Evolutionary conservation across 2,329 filamentous ascomycete species (phyloP), one percentile per base, ranked within the genome.

Genomic region (Shiraia sp.): DNA sequence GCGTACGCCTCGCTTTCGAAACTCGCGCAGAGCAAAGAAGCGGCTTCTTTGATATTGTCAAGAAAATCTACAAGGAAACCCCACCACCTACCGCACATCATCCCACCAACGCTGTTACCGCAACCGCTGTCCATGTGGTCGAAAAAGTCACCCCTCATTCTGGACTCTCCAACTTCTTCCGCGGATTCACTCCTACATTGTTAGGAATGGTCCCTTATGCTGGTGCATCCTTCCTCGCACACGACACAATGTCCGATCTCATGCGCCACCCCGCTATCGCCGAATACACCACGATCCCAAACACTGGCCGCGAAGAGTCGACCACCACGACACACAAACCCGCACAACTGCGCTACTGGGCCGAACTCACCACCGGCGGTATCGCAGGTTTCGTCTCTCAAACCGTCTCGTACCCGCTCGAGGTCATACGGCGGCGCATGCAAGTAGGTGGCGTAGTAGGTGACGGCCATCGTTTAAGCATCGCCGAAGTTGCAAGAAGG

Each of bases 141-240:
- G 75, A 78, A 15, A 72, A 75, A 8, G 73, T 79, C 0, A 75
- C 80, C 0, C 85, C 88, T 0, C 77, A 76, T 17, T 79, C 78
- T 9, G 92, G 92, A 3, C 67, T 97, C 1, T 72, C 82, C 41
- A 99, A 99, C 70, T 99, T 99, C 69, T 99, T 96, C 72, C 84
- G 93, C 34, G 93, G 93, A 35, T 99, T 99, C 69, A 82, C 84
- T 0, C 88, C 92, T 0, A 97, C 93, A 0, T 71, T 99, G 4
- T 77, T 95, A 46, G 93, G 93, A 57, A 99, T 99, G 92, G 75
- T 99, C 1, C 93, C 93, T 0, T 99, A 99, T 63, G 93, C 93
- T 1, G 93, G 93, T 58, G 86, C 95, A 62, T 96, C 90, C 1
- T 99, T 99, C 72, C 79, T 99, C 28, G 95, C 90, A 0, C 93